Evolutionary conservation across 371 early-diverging fungal species (phyloP).

Genomic region (Scutellospora calospora): DNA sequence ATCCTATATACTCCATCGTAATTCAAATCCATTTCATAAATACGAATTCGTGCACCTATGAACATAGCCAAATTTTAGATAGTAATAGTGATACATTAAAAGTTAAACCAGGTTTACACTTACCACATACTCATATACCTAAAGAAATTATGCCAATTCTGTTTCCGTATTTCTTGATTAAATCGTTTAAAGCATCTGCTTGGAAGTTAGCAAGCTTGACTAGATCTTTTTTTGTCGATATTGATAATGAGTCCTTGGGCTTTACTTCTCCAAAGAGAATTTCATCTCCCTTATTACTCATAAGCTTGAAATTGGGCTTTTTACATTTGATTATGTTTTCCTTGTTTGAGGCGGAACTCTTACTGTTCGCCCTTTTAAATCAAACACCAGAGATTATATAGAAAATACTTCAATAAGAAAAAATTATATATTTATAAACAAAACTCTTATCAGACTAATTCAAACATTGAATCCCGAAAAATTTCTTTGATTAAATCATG

Average conservation of each 20-base stretch:
- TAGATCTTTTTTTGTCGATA: conserved; percentile 5
- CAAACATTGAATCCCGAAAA: background rate
- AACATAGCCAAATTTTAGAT: background rate
- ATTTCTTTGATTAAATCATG: conserved; percentile 30
- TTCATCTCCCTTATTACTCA: background rate
- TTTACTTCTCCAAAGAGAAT: conserved; percentile 23
- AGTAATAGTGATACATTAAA: background rate
- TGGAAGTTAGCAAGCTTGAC: conserved; percentile 19
- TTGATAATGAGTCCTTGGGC: background rate
- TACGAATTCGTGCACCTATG: conserved; percentile 3
- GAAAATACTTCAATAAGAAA: background rate
- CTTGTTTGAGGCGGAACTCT: background rate
- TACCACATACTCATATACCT: conserved; percentile 12
- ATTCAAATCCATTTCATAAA: conserved; percentile 20
- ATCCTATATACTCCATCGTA: conserved; percentile 36
- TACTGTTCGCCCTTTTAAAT: conserved; percentile 28
- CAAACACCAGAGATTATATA: conserved; percentile 3
- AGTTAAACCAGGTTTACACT: background rate
- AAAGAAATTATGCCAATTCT: background rate
- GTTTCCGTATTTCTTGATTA: conserved; percentile 7
- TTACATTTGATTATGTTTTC: background rate
- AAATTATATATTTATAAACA: background rate
- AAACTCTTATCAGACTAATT: background rate
- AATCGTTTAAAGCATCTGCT: background rate
- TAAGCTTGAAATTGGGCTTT: conserved; percentile 27